A percentile compares a stretch with the other conserved stretches of the same genome.
Conservation (phyloP, 305 asterid species). For the Rubia tinctorum region DNA sequence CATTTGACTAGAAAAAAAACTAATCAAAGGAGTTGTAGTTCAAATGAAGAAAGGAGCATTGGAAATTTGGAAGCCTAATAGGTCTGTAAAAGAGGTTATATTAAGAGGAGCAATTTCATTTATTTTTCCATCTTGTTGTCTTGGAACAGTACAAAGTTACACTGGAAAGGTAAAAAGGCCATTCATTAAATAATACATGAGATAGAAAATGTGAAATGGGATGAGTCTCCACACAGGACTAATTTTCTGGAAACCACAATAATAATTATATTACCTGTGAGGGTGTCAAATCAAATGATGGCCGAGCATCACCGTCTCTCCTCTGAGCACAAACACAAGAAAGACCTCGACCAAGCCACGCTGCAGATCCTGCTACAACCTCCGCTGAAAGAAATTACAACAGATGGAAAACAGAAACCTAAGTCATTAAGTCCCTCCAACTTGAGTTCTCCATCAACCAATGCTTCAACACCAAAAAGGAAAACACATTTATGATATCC, state of each 20-base stretch:
- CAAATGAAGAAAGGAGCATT: background rate
- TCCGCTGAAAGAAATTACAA: conserved; percentile 53
- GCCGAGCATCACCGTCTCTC: conserved; percentile 88
- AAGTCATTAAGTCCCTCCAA: conserved; percentile 2
- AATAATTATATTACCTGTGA: conserved; percentile 54
- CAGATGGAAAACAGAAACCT: conserved; percentile 21
- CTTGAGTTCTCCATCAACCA: background rate
- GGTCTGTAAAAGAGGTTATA: background rate
- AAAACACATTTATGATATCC: background rate
- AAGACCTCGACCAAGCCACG: conserved; percentile 98
- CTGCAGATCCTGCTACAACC: conserved; percentile 92
- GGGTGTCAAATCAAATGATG: conserved; percentile 90
- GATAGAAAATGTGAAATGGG: background rate
- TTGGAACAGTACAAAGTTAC: background rate
- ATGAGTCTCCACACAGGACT: background rate
- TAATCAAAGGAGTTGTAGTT: background rate
- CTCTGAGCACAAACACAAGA: conserved; percentile 98
- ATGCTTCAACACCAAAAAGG: background rate
- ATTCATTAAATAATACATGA: too few relatives aligned
- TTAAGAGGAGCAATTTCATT: background rate
- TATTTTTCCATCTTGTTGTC: background rate
- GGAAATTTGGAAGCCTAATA: background rate
- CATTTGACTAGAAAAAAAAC: background rate
- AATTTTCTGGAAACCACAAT: background rate
- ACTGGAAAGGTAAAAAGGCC: too few relatives aligned